Evolutionary conservation across 2,329 filamentous ascomycete species (phyloP), one percentile per base, ranked within the genome.

Genomic region (Pseudopithomyces chartarum): DNA sequence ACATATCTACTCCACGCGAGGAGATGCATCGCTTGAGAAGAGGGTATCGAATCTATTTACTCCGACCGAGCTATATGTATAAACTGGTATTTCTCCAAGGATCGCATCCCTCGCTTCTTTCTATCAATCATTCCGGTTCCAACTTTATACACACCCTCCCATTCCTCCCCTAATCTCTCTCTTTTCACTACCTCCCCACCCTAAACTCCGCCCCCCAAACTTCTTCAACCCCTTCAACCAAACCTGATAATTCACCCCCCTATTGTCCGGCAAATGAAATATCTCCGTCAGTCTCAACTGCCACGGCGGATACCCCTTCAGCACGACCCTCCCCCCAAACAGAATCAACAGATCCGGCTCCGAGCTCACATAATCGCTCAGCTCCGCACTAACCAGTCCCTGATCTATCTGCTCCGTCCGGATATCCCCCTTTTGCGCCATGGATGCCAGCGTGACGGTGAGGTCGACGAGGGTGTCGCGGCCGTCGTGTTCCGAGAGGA

Each of bases 251-350:
- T 92, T 92, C 17, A 99, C 93, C 1, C 87, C 87, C 60, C 90
- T 85, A 74, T 92, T 92, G 71, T 93, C 90, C 55, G 84, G 84
- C 12, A 90, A 63, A 56, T 80, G 76, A 63, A 93, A 97, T 56
- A 99, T 97, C 81, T 99, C 95, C 0, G 93, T 97, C 71, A 99
- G 80, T 42, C 95, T 86, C 59, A 98, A 85, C 78, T 97, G 95
- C 95, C 95, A 99, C 1, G 95, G 95, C 10, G 95, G 95, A 73
- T 98, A 99, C 10, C 95, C 92, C 52, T 92, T 88, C 43, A 99
- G 79, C 73, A 92, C 88, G 52, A 98, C 87, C 48, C 87, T 86
- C 3, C 93, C 91, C 1, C 90, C 87, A 74, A 99, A 99, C 8
- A 97, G 80, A 53, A 99, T 85, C 56, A 99, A 80, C 13, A 99